Conservation (phyloP, 257 asterid genomes). For the Forsythia suspensa region DNA sequence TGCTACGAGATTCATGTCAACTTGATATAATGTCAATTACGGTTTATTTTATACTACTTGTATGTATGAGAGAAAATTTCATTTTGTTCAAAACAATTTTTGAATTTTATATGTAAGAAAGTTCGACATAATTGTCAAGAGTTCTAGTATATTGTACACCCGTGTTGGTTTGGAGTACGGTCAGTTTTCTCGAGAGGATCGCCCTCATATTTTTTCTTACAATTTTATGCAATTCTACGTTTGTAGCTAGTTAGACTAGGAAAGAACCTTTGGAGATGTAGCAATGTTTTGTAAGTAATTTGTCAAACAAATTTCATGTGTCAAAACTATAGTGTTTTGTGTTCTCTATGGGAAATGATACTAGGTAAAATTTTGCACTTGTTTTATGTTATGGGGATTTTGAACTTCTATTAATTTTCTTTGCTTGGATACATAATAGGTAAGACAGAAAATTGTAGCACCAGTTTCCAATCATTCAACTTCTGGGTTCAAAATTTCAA, state of each 20-base stretch:
- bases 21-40: background rate
- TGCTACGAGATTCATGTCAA: too few relatives aligned
- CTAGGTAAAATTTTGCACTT: background rate
- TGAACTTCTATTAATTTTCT: background rate
- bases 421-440: too few relatives aligned
- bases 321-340: too few relatives aligned
- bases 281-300: background rate
- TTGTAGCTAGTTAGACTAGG: background rate
- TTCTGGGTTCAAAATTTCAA: too few relatives aligned
- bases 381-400: background rate
- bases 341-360: background rate
- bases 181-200: background rate
- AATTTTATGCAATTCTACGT: background rate
- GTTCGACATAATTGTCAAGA: background rate
- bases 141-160: background rate
- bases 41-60: constrained; percentile 17
- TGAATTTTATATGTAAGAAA: background rate
- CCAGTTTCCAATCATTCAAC: too few relatives aligned
- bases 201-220: background rate
- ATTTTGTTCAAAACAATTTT: background rate
- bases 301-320: background rate
- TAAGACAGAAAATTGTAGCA: too few relatives aligned
- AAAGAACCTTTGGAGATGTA: background rate
- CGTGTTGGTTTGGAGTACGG: background rate
- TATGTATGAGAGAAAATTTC: constrained; percentile 13